Evolutionary conservation across 169 alveolate species (phyloP), one percentile per base, ranked within the genome.

Genomic region (Cryptosporidium baileyi): DNA sequence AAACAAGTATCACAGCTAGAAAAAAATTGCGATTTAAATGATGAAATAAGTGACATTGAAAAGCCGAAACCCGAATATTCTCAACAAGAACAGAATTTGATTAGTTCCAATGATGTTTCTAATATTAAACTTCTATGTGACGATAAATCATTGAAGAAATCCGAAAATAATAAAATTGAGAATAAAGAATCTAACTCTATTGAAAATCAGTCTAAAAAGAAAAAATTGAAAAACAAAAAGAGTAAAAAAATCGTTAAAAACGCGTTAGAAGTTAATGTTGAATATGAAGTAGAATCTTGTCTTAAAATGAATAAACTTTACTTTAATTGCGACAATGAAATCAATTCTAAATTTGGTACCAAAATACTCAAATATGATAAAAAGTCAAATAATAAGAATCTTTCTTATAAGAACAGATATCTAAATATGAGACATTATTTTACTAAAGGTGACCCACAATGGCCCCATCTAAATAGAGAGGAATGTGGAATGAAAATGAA

Each of bases 301-400:
- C 34, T 74, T 24, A 40, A 22, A 22, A 74, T 74, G 85, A 36
- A 74, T 24, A 74, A 74, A 54, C 34, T 34, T 34, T 54, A 38
- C 19, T 74, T 74, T 36, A 41, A 74, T 38, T 74, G 85, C 19
- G 85, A 74, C 17, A 74, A 74, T 74, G 85, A 74, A 51, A 74
- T 74, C 6, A 51, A 28, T 6, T 36, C 85, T 15, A 54, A 52
- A n/a, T 74, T 74, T 74, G 85, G 85, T 15, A 57, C 32, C 19
- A 61, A 54, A 45, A 30, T 51, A 22, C 15, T 74, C 19, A 30
- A 9, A 13, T 8, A 17, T 40, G 40, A 13, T 11, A 51, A 74
- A 4, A 74, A 22, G 34, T 3, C 38, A 19, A 57, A 54, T 43
- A 32, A 38, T 17, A 74, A 61, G 41, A 51, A 36, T 2, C 1